phyloP scores from a whole-genome alignment of 805 yeast species.

The Zygosaccharomyces bisporus region DNA sequence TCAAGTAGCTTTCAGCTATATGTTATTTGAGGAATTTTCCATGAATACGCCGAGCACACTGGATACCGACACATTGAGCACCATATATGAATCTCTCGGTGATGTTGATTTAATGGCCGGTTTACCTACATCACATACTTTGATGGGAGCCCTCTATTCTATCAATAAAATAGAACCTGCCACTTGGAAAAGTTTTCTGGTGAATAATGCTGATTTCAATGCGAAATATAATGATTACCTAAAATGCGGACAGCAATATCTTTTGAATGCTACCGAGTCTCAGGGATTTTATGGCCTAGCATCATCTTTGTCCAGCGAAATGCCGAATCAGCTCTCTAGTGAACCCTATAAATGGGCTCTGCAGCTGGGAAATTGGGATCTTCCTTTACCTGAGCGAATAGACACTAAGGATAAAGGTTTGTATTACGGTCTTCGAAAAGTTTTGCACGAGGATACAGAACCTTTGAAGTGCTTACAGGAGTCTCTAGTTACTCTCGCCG shows the following conservation, averaged over 20 bases:
- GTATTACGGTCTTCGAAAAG: slow-evolving; percentile 49
- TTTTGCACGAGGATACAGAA: slow-evolving; percentile 27
- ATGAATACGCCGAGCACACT: slow-evolving; percentile 6
- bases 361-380: slow-evolving; percentile 75
- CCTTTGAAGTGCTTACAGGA: slow-evolving; percentile 7
- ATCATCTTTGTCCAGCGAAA: slow-evolving; percentile 37
- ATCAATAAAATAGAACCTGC: slow-evolving; percentile 35
- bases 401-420: slow-evolving; percentile 43
- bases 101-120: slow-evolving; percentile 66
- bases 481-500: slow-evolving; percentile 9
- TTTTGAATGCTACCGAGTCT: slow-evolving; percentile 41
- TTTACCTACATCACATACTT: slow-evolving; percentile 53
- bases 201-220: slow-evolving; percentile 57
- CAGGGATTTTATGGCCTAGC: slow-evolving; percentile 61
- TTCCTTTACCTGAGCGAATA: slow-evolving; percentile 46
- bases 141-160: slow-evolving; percentile 48
- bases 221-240: slow-evolving; percentile 27
- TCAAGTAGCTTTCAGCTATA: slow-evolving; percentile 32
- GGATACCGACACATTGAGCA: slow-evolving; percentile 19
- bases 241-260: slow-evolving; percentile 8
- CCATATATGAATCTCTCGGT: slow-evolving; percentile 50
- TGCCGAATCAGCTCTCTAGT: slow-evolving; percentile 17
- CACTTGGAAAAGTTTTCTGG: slow-evolving; percentile 45
- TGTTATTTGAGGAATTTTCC: slow-evolving; percentile 37
- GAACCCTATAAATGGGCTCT: slow-evolving; percentile 61